phyloP scores from a whole-genome alignment of 78 protist species.

The Thecamonas trahens region DNA sequence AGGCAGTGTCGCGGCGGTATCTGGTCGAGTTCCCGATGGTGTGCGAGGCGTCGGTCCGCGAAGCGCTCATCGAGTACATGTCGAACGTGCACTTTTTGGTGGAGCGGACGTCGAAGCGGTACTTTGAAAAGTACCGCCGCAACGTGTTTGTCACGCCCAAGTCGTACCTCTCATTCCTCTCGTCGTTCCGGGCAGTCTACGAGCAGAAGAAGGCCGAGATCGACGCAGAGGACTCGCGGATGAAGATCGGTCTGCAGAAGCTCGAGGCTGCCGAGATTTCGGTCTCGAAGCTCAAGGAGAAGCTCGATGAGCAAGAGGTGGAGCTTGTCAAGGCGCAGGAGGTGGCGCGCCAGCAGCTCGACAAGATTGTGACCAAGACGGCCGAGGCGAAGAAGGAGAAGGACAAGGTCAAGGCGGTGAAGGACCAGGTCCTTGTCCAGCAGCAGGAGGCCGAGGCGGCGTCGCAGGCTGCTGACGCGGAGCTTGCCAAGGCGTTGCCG shows the following conservation, averaged over 20 bases:
- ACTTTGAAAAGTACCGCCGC: conserved; percentile 71
- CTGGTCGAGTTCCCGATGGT: conserved; percentile 52
- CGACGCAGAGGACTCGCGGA: conserved; percentile 24
- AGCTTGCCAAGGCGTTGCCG: conserved; percentile 64
- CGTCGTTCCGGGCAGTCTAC: conserved; percentile 53
- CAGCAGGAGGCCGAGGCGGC: conserved; percentile 49
- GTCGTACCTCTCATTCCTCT: conserved; percentile 78
- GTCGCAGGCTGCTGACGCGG: conserved; percentile 65
- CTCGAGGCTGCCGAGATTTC: conserved; percentile 58
- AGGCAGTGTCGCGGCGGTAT: conserved; percentile 46
- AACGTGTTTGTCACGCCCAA: conserved; percentile 80
- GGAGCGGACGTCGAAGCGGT: conserved; percentile 31
- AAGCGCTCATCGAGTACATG: conserved; percentile 43
- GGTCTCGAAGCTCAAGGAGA: conserved; percentile 59
- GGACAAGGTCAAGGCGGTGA: conserved; percentile 37
- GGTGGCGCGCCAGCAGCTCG: conserved; percentile 49
- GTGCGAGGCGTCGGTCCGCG: conserved; percentile 19
- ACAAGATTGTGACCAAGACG: conserved; percentile 44
- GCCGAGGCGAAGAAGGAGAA: conserved; percentile 63
- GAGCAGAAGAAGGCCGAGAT: conserved; percentile 42
- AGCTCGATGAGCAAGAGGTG: conserved; percentile 61
- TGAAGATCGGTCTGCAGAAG: conserved; percentile 73
- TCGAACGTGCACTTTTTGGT: conserved; percentile 56
- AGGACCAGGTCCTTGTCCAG: conserved; percentile 14
- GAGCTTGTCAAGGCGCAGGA: conserved; percentile 45